Evolutionary conservation across 495 filamentous ascomycete species (phyloP).

Genomic region (Tuber microsphaerosporum): DNA sequence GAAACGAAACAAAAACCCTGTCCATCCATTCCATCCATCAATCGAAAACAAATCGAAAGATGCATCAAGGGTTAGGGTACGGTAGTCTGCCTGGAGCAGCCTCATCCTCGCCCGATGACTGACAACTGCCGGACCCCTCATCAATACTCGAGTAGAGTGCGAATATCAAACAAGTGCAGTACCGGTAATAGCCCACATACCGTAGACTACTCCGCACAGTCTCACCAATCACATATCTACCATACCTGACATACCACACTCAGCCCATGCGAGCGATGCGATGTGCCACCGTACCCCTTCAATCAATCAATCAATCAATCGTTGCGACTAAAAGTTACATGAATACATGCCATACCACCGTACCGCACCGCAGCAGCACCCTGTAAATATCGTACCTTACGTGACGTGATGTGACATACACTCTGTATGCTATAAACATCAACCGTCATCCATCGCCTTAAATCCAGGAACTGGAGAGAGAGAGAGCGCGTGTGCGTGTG

Average conservation of each 20-base stretch:
- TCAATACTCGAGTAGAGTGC: neutral
- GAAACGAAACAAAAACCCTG: no score
- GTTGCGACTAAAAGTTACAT: neutral
- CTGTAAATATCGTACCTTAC: neutral
- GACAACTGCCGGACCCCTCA: neutral
- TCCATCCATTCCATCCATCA: neutral
- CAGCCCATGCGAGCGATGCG: neutral
- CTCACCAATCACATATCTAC: neutral
- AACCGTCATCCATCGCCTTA: neutral
- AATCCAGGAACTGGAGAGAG: neutral
- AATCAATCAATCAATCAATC: neutral
- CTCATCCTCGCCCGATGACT: neutral
- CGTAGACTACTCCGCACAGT: neutral
- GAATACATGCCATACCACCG: neutral
- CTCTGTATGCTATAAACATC: neutral
- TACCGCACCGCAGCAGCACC: neutral
- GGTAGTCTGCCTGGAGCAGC: neutral
- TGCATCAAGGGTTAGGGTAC: neutral
- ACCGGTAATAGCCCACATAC: neutral
- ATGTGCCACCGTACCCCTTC: neutral
- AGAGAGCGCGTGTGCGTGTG: neutral
- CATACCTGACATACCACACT: neutral
- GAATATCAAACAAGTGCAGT: neutral
- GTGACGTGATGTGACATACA: neutral
- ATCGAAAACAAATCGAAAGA: neutral